These are phyloP conservation scores for Agrostemma githago DNA, from an alignment of 148 eudicot species.

Conservation along the genomic window DNA sequence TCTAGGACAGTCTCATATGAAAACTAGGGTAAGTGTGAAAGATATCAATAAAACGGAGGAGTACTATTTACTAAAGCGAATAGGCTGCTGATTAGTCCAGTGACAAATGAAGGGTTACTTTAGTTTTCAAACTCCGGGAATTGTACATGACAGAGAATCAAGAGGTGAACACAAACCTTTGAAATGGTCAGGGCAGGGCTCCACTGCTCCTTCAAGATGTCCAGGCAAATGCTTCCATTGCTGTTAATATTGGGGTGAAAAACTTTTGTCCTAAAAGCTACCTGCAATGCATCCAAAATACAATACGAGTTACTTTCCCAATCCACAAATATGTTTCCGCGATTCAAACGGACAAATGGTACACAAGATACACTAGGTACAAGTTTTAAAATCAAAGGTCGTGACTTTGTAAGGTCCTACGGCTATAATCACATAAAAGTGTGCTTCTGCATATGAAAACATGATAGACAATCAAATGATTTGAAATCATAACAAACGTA, in stretches of 20 bases:
- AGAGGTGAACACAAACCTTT: conserved; percentile 28
- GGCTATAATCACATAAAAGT: neutral
- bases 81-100: no score
- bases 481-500: neutral
- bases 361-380: neutral
- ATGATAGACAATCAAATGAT: neutral
- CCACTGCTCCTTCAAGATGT: conserved; percentile 50
- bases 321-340: neutral
- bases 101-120: neutral
- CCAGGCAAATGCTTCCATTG: conserved; percentile 46
- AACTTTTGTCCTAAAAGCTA: conserved; percentile 47
- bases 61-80: neutral
- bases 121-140: neutral
- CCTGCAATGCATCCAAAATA: conserved; percentile 35
- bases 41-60: no score
- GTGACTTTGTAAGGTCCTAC: neutral
- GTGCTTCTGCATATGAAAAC: neutral
- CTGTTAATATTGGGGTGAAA: conserved; percentile 46
- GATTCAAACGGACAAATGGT: neutral
- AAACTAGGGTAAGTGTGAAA: no score
- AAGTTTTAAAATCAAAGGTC: neutral
- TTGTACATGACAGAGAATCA: neutral
- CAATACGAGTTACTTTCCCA: neutral
- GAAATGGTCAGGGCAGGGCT: conserved; percentile 47
- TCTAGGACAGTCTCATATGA: no score